Base-by-base conservation (phyloP, 2,329 filamentous ascomycete species). In the Chalara sp. region DNA sequence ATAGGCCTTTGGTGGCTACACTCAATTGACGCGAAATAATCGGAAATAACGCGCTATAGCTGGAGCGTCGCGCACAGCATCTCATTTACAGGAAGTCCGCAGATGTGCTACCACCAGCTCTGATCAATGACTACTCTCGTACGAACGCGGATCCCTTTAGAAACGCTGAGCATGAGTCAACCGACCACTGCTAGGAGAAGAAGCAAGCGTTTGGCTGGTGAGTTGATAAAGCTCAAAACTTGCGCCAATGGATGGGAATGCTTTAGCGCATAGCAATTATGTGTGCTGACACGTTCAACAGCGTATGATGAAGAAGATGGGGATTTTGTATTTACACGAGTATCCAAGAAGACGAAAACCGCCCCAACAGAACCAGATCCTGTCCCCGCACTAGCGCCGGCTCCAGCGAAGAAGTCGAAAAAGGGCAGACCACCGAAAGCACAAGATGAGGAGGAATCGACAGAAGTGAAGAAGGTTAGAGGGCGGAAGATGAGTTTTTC, bases 261-360 rank as follows among this genome's bases (percentile, higher is more conserved):
- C 43, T 40, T 42, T 37, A 46, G 50, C 47, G 50, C 35, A 50
- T 12, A 12, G 12, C n/a, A 29, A 11, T 11, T 31, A 35, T 12
- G 28, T n/a, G 48, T 51, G 45, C 53, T 58, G 44, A 54, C 50
- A 50, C 21, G 31, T 12, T 39, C 37, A 29, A 42, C 50, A 72
- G 74, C 69, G 55, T 85, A 84, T 60, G 84, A 88, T 61, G 86
- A 91, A 67, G 79, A 86, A 62, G 83, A 87, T 71, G 87, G 86
- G 61, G 87, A 87, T 56, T 91, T 91, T 61, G 74, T 81, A 52
- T 91, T 90, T 65, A 81, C 83, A 56, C 80, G 86, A 58, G 82
- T 77, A 55, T 74, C 83, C 8, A 87, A 87, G 63, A 71, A 79
- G 62, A 74, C 76, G 54, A 89, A 85, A 69, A 76, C 78, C 42